Base-by-base conservation (phyloP, 306 rosid genomes). In the Cicer pinnatifidum region DNA sequence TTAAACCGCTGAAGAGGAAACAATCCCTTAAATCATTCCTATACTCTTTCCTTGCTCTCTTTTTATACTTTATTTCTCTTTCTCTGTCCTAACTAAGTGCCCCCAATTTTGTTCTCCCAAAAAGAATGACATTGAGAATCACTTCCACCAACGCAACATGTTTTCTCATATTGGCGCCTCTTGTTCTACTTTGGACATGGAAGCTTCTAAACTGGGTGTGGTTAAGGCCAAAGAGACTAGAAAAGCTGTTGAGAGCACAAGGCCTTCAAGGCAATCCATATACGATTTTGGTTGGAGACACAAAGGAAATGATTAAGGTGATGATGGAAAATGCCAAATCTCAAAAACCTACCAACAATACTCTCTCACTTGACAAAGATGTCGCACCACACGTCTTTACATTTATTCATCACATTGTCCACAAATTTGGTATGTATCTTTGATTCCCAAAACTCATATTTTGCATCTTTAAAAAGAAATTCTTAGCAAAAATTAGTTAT, bases 201-300 rank as follows among this genome's bases (percentile, higher is more conserved):
- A 85, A 37, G 33, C 43, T 71, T 44, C 28, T 85, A 50, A 78
- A 71, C 6, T 66, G 77, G 88, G 12, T 85, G 3, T 89, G 95
- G 92, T 6, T 89, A 9, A 58, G 3, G 17, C 65, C 65, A 58
- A 58, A 28, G 43, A 28, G 65, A 33, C 16, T 28, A 7, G 65
- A 77, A 51, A 80, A 47, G 47, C 28, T 39, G 0, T 64, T 87
- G 4, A 80, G 86, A 70, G 46, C 74, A 11, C 88, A 87, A 78
- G 87, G 91, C 10, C 57, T 85, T 35, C 3, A 28, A 0, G 91
- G 86, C 0, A 87, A 82, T 40, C 63, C 91, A 2, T 89, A 87
- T 38, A 75, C 59, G 28, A 0, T 89, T 44, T 53, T 58, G 65
- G 10, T 58, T 28, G 65, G 65, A 37, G 65, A 58, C 4, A 1